These are phyloP conservation scores for Leccinum broughii DNA, from an alignment of 768 basidiomycete genomes.

Conservation along the genomic window DNA sequence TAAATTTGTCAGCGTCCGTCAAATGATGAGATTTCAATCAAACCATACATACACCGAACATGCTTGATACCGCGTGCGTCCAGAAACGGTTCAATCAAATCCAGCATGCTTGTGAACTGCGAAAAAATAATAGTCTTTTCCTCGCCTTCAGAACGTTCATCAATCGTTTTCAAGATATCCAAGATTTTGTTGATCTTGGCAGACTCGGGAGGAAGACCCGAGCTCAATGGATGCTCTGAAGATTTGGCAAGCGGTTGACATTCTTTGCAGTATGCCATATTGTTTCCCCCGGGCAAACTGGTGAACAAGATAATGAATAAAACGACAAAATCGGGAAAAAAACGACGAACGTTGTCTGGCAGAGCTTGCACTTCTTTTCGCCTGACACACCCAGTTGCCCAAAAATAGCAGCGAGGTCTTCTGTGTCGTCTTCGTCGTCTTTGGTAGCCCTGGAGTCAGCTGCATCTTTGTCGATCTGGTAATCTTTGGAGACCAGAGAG, in stretches of 20 bases:
- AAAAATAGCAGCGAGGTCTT: constrained; percentile 76
- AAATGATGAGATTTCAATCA: not conserved
- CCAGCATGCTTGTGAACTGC: constrained; percentile 87
- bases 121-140: constrained; percentile 98
- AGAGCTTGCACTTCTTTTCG: constrained; percentile 74
- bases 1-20: constrained; percentile 7
- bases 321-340: not conserved
- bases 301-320: constrained; percentile 2
- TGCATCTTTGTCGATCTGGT: constrained; percentile 71
- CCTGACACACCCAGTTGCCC: constrained; percentile 61
- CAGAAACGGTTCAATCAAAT: constrained; percentile 86
- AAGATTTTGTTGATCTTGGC: constrained; percentile 88
- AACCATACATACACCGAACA: constrained; percentile 74
- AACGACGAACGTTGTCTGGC: constrained; percentile 62
- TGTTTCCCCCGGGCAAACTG: constrained; percentile 21
- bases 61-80: constrained; percentile 63
- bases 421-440: constrained; percentile 56
- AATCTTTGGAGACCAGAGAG: constrained; percentile 74
- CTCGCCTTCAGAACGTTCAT: constrained; percentile 50
- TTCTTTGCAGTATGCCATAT: constrained; percentile 51
- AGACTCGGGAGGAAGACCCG: constrained; percentile 60
- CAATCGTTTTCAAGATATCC: constrained; percentile 66
- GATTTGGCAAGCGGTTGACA: constrained; percentile 58
- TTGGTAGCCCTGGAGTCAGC: constrained; percentile 63
- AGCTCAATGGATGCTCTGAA: constrained; percentile 33